Evolutionary conservation across 2,329 filamentous ascomycete species (phyloP).

Genomic region (Colletotrichum sp.): DNA sequence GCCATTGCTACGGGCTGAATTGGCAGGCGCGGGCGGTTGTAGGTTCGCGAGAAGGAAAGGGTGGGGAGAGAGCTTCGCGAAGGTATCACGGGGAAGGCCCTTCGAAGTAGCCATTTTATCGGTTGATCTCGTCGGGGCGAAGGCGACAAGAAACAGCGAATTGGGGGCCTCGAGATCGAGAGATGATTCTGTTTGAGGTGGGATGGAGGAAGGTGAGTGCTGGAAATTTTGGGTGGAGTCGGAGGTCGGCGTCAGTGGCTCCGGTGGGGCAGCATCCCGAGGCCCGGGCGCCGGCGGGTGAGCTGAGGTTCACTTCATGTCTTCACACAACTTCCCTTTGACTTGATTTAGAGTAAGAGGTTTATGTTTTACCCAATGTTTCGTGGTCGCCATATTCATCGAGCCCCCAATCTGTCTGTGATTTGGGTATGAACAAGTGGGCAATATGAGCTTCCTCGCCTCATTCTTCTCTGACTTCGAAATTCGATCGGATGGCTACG

Average conservation of each 20-base stretch:
- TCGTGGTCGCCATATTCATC: too few species aligned
- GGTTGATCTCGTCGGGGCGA: not conserved
- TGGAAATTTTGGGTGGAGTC: slow-evolving; percentile 19
- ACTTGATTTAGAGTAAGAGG: too few species aligned
- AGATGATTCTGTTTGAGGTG: not conserved
- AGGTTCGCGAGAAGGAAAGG: slow-evolving; percentile 92
- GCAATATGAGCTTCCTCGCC: too few species aligned
- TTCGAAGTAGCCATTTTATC: slow-evolving; percentile 36
- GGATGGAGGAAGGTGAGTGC: slow-evolving; percentile 4
- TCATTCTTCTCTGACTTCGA: too few species aligned
- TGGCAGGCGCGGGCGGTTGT: slow-evolving; percentile 53
- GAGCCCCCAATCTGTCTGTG: too few species aligned
- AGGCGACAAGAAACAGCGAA: not conserved
- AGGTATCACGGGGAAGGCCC: slow-evolving; percentile 68
- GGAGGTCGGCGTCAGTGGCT: slow-evolving; percentile 10
- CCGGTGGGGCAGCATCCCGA: not conserved
- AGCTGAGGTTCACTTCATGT: not conserved
- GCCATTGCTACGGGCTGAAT: slow-evolving; percentile 78
- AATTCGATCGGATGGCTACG: too few species aligned
- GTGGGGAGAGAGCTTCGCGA: slow-evolving; percentile 88
- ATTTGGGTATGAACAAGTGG: too few species aligned
- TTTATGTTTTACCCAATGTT: too few species aligned
- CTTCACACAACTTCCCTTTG: too few species aligned
- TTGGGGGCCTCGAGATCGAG: not conserved
- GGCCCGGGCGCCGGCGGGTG: too few species aligned